Conservation (phyloP, 192 early-diverging fungal species). For the Spinellus fusiger region DNA sequence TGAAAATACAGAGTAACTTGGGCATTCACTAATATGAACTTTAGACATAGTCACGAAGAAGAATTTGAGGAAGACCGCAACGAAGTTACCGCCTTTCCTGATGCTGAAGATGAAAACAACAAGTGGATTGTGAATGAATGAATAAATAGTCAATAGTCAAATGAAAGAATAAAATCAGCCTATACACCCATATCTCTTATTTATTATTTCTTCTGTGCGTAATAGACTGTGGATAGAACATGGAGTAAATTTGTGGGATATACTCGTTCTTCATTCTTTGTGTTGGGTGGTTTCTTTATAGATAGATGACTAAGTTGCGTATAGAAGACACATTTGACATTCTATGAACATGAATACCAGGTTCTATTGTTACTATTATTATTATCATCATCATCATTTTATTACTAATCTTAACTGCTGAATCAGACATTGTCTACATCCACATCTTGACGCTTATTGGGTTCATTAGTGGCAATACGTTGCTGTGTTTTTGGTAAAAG, state of each 20-base stretch:
- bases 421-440: background rate
- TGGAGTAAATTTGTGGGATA: too few species aligned
- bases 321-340: too few species aligned
- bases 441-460: background rate
- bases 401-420: too few species aligned
- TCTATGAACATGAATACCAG: too few species aligned
- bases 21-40: background rate
- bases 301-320: too few species aligned
- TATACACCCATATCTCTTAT: too few species aligned
- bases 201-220: background rate
- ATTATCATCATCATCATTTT: too few species aligned
- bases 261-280: too few species aligned
- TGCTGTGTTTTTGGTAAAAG: background rate
- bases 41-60: slow-evolving; percentile 7
- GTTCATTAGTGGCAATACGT: background rate
- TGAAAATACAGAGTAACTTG: background rate
- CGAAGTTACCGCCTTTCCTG: slow-evolving; percentile 45
- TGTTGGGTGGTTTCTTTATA: too few species aligned
- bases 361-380: too few species aligned
- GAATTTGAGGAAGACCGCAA: slow-evolving; percentile 32
- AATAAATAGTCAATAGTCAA: background rate
- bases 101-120: slow-evolving; percentile 50
- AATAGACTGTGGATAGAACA: too few species aligned
- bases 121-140: slow-evolving; percentile 25
- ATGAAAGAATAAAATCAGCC: background rate